Conservation (phyloP, 495 filamentous ascomycete genomes). For the Lentithecium fluviatile region DNA sequence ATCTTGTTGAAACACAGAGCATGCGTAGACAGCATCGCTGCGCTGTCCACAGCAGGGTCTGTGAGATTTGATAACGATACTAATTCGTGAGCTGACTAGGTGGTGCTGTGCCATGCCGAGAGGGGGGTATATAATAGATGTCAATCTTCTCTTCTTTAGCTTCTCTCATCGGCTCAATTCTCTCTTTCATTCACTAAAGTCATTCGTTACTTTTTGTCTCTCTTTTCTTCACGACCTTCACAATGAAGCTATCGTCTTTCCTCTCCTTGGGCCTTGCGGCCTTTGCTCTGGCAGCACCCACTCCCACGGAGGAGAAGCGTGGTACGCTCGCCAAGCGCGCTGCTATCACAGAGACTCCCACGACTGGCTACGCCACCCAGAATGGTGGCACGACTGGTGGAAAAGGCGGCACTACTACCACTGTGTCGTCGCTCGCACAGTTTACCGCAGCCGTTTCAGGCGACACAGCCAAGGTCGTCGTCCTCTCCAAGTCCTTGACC, state of each 20-base stretch:
- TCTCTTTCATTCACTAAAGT: conserved; percentile 1
- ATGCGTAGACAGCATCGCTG: no score
- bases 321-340: conserved; percentile 39
- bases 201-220: not conserved
- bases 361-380: conserved; percentile 46
- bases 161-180: not conserved
- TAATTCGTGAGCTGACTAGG: no score
- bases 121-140: not conserved
- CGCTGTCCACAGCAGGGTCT: no score
- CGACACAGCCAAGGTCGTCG: conserved; percentile 25
- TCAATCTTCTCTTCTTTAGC: not conserved
- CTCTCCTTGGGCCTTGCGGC: conserved; percentile 25
- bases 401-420: conserved; percentile 57
- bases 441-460: conserved; percentile 29
- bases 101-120: no score
- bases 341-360: conserved; percentile 40
- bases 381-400: conserved; percentile 62
- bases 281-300: conserved; percentile 33
- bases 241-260: conserved; percentile 35
- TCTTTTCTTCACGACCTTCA: not conserved
- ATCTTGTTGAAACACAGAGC: not conserved
- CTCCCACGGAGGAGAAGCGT: conserved; percentile 13
- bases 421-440: conserved; percentile 56
- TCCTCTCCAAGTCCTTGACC: conserved; percentile 24
- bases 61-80: no score